Evolutionary conservation across 208 protist species (phyloP), one percentile per base, ranked within the genome.

Genomic region (Acanthamoeba healyi): DNA sequence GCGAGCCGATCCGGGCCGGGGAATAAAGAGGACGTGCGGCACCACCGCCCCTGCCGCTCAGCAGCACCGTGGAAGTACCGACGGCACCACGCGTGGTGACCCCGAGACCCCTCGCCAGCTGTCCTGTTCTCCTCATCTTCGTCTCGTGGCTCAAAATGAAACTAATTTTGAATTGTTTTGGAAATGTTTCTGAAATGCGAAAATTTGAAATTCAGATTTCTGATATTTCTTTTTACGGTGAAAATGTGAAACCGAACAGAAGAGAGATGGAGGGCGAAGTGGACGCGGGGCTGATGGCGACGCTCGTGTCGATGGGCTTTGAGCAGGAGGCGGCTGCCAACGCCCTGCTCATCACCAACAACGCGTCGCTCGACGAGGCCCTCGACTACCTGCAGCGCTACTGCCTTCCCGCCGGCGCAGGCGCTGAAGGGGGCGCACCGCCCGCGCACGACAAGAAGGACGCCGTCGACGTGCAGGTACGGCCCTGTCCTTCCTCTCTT

Each of bases 351-450:
- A 32, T 51, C 34, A 81, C 72, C 42, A 42, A 49, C 29, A 81
- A 81, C 72, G 26, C 40, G 36, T 81, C 72, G 5, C 72, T 81
- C 17, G 72, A 81, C 40, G 70, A 22, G 70, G 70, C 70, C 6
- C 40, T 81, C 24, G 70, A 81, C 70, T 81, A 81, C 34, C 70
- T 81, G 70, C 40, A 81, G 24, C 15, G 40, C 34, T 40, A 7
- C 14, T 51, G 38, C 34, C 14, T 49, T 5, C 14, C 70, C 29
- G 40, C 34, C 34, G 40, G 34, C 1, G 70, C 3, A 2, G 38
- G 34, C 34, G 22, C 24, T 5, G 12, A 4, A 5, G 38, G 38
- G 2, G 24, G 70, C 70, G 14, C 70, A 15, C 70, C 34, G 29
- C 32, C 4, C 29, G 9, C 63, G n/a, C n/a, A n/a, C n/a, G 34